phyloP scores from a whole-genome alignment of 78 protist genomes.

The Cavenderia fasciculata region DNA sequence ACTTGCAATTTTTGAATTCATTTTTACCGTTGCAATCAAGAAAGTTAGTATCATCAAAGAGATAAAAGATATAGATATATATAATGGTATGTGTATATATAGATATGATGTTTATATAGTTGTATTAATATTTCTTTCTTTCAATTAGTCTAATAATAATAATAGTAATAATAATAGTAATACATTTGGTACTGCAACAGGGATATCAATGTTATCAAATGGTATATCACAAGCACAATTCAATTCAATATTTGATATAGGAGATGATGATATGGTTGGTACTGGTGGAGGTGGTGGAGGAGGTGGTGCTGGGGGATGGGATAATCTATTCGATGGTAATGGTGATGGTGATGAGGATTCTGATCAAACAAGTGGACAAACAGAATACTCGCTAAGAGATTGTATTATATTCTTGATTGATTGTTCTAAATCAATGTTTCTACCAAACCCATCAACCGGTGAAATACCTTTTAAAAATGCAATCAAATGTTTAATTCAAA shows the following conservation, averaged over 20 bases:
- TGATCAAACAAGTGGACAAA: background rate
- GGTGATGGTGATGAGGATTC: constrained; percentile 22
- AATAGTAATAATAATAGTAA: background rate
- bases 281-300: too few species aligned
- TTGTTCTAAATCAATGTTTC: constrained; percentile 72
- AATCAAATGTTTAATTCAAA: constrained; percentile 60
- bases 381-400: constrained; percentile 41
- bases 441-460: constrained; percentile 12
- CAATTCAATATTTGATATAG: too few species aligned
- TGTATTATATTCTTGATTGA: constrained; percentile 82
- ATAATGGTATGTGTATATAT: background rate
- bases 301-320: constrained; percentile 67
- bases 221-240: background rate
- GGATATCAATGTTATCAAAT: background rate
- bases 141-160: background rate
- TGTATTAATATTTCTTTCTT: background rate
- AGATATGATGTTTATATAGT: background rate
- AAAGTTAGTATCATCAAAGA: background rate
- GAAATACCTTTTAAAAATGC: constrained; percentile 81
- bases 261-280: too few species aligned
- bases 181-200: background rate
- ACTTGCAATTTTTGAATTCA: background rate
- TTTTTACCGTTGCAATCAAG: background rate
- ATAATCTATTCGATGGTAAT: constrained; percentile 30
- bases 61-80: background rate